Base-by-base conservation (phyloP, 2,329 filamentous ascomycete genomes). In the Colletotrichum zoysiae region DNA sequence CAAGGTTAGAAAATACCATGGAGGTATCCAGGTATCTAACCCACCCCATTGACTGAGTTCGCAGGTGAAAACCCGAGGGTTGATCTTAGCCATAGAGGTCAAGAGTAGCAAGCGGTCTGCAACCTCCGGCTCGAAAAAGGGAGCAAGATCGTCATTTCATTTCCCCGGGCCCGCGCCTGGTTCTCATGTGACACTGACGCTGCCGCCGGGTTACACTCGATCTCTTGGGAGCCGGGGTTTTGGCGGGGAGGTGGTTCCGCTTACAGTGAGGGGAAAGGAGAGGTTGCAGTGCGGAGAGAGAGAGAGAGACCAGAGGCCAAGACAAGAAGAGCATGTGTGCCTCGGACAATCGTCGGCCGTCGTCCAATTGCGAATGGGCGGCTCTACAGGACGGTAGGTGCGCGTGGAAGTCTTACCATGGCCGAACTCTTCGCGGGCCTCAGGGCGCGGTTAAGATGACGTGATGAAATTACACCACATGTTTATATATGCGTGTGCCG, bases 201-300 rank as follows among this genome's bases (percentile, higher is more conserved):
- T 50, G 59, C 44, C 59, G 35, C 58, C 26, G 59, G 65, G 69
- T 71, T 69, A 8, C 69, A 69, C 64, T 59, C 14, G 55, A 71
- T 64, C 65, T 64, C 65, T 69, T 71, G 69, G 58, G 53, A 53
- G 50, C 61, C 60, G 65, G 64, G 58, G 58, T 38, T 53, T 57
- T 2, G 46, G 38, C 62, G 65, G 44, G 20, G 53, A 38, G 42
- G 23, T 46, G 33, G 23, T 46, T 26, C 59, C 30, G 33, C 30
- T 2, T 11, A 30, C 4, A 33, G 40, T 69, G 65, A 69, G 69
- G 64, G 69, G 65, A 11, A 61, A 26, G 5, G 20, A 9, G 14
- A 14, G 48, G 46, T 23, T 26, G 8, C 44, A 23, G n/a, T 42
- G 26, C 23, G 18, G 57, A 55, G 57, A 26, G 26, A 55, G 57